Base-by-base conservation (phyloP, 2,329 filamentous ascomycete species). In the Paramyrothecium sp. region DNA sequence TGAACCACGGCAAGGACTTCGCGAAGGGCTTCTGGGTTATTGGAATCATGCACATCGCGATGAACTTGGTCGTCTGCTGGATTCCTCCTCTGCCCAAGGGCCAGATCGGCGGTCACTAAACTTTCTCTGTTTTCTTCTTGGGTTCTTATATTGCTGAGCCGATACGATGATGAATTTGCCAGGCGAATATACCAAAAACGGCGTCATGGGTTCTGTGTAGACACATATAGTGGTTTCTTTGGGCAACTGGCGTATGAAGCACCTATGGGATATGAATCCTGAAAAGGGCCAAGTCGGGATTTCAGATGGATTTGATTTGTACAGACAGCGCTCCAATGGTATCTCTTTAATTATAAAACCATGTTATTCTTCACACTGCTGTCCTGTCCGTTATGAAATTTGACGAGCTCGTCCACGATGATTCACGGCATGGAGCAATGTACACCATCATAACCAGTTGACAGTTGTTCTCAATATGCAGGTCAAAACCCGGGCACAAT, bases 21-120 rank as follows among this genome's bases (percentile, higher is more conserved):
- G 84, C 80, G 12, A 86, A 81, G 70, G 84, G 85, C 0, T 84
- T 96, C 61, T 95, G 90, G 90, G 88, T 96, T 58, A 92, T 94
- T 67, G 92, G 92, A 3, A 78, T 88, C 44, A 87, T 96, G 20
- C 85, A 85, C 61, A 85, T 96, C 59, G 87, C 66, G 0, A 73
- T 94, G 23, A 91, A 92, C 67, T 44, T 93, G 51, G 75, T 78
- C 5, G 81, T 94, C 4, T 73, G 71, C 57, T 83, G 80, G 81
- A 79, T 84, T 10, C 70, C 72, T 23, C 84, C 84, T 0, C 69
- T 87, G 61, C 83, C 84, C 0, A 81, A 76, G 67, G 79, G 79
- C 7, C 71, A 73, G 59, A 55, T 72, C 50, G 70, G 71, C 4
- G 69, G 67, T 2, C 65, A 62, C 38, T 70, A 58, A 65, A 12